Base-by-base conservation (phyloP, 1,139 yeast species). In the Yamadazyma conglobata region DNA sequence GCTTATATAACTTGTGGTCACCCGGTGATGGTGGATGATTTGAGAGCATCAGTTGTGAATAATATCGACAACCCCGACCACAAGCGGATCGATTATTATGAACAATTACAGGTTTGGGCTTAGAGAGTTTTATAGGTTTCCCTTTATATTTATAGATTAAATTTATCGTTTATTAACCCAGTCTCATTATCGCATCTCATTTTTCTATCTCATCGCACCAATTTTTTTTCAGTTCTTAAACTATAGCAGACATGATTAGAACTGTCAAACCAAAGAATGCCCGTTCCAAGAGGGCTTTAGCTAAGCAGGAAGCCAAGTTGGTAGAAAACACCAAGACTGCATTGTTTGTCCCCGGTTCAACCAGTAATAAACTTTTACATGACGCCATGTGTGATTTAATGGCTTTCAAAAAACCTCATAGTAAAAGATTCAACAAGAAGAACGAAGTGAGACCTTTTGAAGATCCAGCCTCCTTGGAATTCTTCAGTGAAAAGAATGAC, bases 401-500 rank as follows among this genome's bases (percentile, higher is more conserved):
- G 65, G 88, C 95, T 3, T 65, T 91, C 53, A 93, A 93, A 64
- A 89, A 91, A 60, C 99, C 99, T 19, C 80, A 77, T 46, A 79
- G 82, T 44, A 88, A 88, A 61, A 77, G 94, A 52, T 91, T 91
- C 54, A 70, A 79, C 33, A 85, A 84, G 59, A 89, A 87, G 68
- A 91, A 91, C 52, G 91, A 86, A 31, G 71, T 91, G 39, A 73
- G 84, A 49, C 98, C 98, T 9, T 91, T 91, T 59, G 99, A 91
- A 59, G 97, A 93, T 53, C 73, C 87, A n/a, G 53, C 81, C 5
- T 76, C 82, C 25, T 63, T 93, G 38, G 98, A 93, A 58, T 91
- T 93, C 51, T 85, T 89, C 55, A 73, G 95, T 42, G 96, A 89
- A 58, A 93, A 91, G 71, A 93, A 91, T 57, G 98, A 91, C 58